Conservation (phyloP, 768 basidiomycete genomes). For the Boletus barrowsii region DNA sequence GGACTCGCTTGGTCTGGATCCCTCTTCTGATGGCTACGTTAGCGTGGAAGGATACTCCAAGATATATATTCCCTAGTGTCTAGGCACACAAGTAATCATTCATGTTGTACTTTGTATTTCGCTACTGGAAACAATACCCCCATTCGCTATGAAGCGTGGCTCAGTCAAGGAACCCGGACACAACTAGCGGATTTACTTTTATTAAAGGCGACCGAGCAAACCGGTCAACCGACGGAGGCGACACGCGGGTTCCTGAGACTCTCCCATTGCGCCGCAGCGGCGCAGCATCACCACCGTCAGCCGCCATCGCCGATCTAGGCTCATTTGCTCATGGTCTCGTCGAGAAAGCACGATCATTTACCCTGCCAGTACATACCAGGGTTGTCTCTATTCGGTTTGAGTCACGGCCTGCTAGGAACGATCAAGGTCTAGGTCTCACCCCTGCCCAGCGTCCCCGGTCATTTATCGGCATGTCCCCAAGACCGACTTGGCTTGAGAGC, state of each 20-base stretch:
- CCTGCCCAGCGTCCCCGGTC: too few species aligned
- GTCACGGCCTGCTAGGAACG: too few species aligned
- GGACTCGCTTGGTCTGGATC: not conserved
- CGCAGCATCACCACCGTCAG: too few species aligned
- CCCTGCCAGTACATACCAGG: too few species aligned
- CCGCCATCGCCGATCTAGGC: too few species aligned
- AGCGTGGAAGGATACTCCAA: conserved; percentile 36
- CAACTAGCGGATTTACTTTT: not conserved
- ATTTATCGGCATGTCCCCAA: too few species aligned
- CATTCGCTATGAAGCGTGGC: not conserved
- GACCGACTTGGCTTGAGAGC: too few species aligned
- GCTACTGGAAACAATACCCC: conserved; percentile 13
- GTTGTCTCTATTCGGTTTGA: too few species aligned
- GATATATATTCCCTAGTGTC: conserved; percentile 32
- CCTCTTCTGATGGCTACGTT: not conserved
- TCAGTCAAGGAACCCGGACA: too few species aligned
- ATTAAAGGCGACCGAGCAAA: not conserved
- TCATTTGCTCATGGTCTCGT: too few species aligned
- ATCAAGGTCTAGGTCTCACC: too few species aligned
- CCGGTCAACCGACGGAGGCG: conserved; percentile 5
- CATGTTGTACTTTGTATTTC: conserved; percentile 4
- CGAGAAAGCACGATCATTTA: too few species aligned
- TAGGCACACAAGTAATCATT: not conserved
- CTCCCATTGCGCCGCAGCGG: not conserved
- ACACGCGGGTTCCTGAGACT: not conserved